These are phyloP conservation scores for Acacia pycnantha DNA, from an alignment of 331 rosid genomes.

Conservation along the genomic window DNA sequence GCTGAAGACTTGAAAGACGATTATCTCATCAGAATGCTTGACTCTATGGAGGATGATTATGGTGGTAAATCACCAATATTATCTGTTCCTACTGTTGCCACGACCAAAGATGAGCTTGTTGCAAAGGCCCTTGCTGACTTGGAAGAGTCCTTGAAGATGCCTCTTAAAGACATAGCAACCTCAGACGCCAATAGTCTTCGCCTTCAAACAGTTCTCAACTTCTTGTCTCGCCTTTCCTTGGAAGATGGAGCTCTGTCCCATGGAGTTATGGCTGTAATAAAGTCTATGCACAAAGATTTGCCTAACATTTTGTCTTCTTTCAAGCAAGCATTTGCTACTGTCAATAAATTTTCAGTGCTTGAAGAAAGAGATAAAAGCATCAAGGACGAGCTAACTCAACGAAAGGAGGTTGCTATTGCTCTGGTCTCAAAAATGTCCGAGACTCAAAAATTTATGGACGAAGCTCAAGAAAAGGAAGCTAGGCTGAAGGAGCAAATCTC, in stretches of 20 bases:
- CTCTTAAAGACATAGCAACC: not conserved
- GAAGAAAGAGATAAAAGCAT: not conserved
- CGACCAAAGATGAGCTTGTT: not conserved
- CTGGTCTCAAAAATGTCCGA: not conserved
- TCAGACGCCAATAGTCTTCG: not conserved
- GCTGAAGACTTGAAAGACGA: not conserved
- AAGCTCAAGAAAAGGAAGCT: not conserved
- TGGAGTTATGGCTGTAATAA: not conserved
- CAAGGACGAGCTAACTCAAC: not conserved
- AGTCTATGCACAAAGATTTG: not conserved
- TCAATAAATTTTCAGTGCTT: not conserved
- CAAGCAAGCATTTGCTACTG: not conserved
- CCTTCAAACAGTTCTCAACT: not conserved
- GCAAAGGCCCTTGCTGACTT: not conserved
- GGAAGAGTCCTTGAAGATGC: not conserved
- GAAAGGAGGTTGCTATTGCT: not conserved
- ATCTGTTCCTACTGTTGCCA: not conserved
- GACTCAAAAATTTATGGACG: not conserved
- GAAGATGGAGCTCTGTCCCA: not conserved
- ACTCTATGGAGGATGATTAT: not conserved
- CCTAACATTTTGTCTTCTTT: not conserved
- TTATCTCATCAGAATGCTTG: not conserved
- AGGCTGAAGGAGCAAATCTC: not conserved
- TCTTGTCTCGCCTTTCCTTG: slow-evolving; percentile 3
- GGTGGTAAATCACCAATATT: not conserved